Percentiles rank a stretch among this genome's conserved stretches.
Evolutionary conservation across 306 rosid species (phyloP).

Genomic region (Pyrus betulifolia): DNA sequence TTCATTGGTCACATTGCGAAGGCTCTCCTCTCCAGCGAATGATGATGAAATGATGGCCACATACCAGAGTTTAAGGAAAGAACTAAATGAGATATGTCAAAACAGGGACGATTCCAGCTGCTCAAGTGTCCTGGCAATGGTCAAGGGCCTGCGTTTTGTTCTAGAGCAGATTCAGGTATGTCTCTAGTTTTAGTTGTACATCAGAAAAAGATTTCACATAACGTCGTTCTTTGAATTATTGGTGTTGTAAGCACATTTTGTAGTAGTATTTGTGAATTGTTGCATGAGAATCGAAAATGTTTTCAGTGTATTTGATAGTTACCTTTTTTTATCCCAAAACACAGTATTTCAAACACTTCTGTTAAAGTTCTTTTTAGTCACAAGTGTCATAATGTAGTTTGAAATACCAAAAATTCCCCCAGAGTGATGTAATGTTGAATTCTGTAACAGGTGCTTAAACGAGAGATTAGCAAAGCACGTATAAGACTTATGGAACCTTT

Average conservation of each 20-base stretch:
- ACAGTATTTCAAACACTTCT: neutral
- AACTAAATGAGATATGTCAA: conserved; percentile 59
- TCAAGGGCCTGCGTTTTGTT: conserved; percentile 80
- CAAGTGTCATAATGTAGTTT: neutral
- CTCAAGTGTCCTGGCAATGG: conserved; percentile 63
- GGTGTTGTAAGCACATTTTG: neutral
- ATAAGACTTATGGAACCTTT: conserved; percentile 65
- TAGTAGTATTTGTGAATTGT: neutral
- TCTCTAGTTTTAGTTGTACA: neutral
- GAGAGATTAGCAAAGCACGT: conserved; percentile 88
- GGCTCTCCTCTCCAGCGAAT: conserved; percentile 69
- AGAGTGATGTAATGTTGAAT: neutral
- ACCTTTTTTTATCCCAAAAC: neutral
- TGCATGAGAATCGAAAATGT: neutral
- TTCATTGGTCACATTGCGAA: conserved; percentile 68
- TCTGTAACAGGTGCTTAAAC: conserved; percentile 60
- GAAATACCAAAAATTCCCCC: neutral
- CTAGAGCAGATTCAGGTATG: conserved; percentile 85
- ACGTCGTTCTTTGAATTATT: neutral
- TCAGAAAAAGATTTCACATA: neutral
- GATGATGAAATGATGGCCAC: conserved; percentile 58
- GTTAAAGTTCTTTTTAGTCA: neutral
- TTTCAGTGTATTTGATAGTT: neutral
- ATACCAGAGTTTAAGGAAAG: conserved; percentile 47
- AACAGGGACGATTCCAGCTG: conserved; percentile 38